These are phyloP conservation scores for Eucalyptus lansdowneana DNA, from an alignment of 345 rosid species.

Conservation along the genomic window DNA sequence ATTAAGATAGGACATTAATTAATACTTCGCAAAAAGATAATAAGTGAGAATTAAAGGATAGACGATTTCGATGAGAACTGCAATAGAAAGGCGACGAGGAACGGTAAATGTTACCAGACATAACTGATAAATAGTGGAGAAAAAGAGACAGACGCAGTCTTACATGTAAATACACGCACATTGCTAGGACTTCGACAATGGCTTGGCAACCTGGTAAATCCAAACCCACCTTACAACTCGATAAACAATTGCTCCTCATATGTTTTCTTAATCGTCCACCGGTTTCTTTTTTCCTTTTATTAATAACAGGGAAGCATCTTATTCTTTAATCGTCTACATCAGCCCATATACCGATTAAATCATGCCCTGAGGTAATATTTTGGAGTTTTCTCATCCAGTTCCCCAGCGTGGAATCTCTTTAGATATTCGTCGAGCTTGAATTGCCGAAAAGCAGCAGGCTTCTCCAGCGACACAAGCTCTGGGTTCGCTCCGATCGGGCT, in stretches of 20 bases:
- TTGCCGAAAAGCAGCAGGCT: constrained; percentile 17
- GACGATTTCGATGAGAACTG: not conserved
- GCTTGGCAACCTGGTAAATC: not conserved
- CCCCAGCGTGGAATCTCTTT: constrained; percentile 18
- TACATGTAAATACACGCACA: not conserved
- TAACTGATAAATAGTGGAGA: not conserved
- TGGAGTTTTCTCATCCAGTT: constrained; percentile 25
- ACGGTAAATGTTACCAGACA: not conserved
- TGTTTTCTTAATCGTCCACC: too few species aligned
- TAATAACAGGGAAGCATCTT: not conserved
- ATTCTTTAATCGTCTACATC: not conserved
- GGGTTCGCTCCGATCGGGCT: constrained; percentile 12
- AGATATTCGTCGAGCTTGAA: constrained; percentile 11
- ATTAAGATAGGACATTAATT: too few species aligned
- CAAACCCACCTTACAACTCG: not conserved
- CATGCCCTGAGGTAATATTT: not conserved
- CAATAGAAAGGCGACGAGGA: not conserved
- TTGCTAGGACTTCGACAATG: not conserved
- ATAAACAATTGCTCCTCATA: not conserved
- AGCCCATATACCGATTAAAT: not conserved
- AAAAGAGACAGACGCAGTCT: not conserved
- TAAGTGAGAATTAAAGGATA: not conserved
- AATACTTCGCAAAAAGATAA: too few species aligned
- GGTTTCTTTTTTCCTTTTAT: not conserved
- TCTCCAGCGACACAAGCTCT: constrained; percentile 15